These are phyloP conservation scores for Candida suzukii DNA, from an alignment of 805 yeast genomes.

Conservation along the genomic window DNA sequence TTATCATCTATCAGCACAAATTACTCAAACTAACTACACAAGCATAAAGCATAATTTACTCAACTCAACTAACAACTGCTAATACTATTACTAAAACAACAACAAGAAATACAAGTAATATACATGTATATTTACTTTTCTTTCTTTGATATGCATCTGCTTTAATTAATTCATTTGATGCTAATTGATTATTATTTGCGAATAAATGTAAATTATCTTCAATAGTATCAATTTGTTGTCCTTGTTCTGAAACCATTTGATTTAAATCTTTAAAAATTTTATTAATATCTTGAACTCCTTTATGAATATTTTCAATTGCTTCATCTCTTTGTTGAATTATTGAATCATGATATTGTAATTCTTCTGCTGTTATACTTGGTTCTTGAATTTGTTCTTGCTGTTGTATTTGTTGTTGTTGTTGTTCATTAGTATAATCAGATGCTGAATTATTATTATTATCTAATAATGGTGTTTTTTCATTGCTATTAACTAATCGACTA, in stretches of 20 bases:
- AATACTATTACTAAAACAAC: constrained; percentile 54
- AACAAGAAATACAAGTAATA: constrained; percentile 50
- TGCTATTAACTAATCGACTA: constrained; percentile 3
- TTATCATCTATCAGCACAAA: no score
- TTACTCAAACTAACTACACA: no score
- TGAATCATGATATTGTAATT: constrained; percentile 55
- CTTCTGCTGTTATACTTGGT: constrained; percentile 28
- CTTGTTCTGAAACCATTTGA: constrained; percentile 74
- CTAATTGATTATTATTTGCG: constrained; percentile 59
- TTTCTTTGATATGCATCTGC: constrained; percentile 72
- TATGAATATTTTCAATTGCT: constrained; percentile 65
- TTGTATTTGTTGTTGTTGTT: constrained; percentile 10
- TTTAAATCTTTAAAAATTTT: constrained; percentile 79
- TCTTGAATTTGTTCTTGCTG: constrained; percentile 28
- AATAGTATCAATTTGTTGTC: constrained; percentile 73
- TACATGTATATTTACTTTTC: constrained; percentile 69
- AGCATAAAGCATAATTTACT: no score
- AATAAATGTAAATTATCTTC: constrained; percentile 70
- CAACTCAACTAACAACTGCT: constrained; percentile 42
- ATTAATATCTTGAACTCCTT: constrained; percentile 80
- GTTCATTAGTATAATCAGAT: no score
- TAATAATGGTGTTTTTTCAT: constrained; percentile 33
- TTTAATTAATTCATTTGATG: constrained; percentile 59
- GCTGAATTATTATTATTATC: neutral
- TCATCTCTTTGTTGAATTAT: constrained; percentile 66